Base-by-base conservation (phyloP, 1,284 basidiomycete species). In the Papiliotrema fonsecae region DNA sequence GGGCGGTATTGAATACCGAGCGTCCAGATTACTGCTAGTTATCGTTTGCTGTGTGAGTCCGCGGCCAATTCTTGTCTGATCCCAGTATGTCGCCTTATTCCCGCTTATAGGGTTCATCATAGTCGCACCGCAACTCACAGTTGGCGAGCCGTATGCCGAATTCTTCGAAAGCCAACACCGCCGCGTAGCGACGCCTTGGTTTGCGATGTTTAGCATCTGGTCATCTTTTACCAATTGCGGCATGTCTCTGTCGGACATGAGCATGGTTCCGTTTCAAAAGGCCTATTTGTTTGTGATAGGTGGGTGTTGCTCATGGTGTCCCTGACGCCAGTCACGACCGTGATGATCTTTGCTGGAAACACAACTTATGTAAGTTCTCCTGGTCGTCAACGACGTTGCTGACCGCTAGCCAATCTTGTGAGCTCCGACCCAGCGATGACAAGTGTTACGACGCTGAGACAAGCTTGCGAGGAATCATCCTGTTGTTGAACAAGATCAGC, bases 1-100 rank as follows among this genome's bases (percentile, higher is more conserved):
- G 5, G 92, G 92, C 7, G 93, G 93, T 6, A 86, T 96, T 13
- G 94, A 98, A 70, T 97, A 91, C 64, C 81, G 90, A n/a, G 90
- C 87, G 1, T 74, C 96, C 47, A 85, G 84, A 51, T 78, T 86
- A 3, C 70, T 94, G 36, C 75, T 89, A 14, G 89, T 85, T 83
- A 80, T 90, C 51, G 81, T 90, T 25, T 77, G 79, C 14, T 67
- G 73, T 38, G 85, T 87, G 63, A 63, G 65, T 69, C 63, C 72
- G 19, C 52, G 66, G n/a, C 60, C 61, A 18, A 45, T 50, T 18
- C 19, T 54, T 3, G 47, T 22, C 42, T 41, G 50, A 64, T 42
- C 31, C n/a, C 64, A 86, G 86, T 89, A 92, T 67, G 84, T 85
- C 60, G 59, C 91, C 46, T 77, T 77, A n/a, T 65, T 80, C 1